Percentiles rank a stretch among this genome's conserved stretches.
phyloP scores from a whole-genome alignment of 2,329 filamentous ascomycete genomes.

The Colletotrichum sp. region DNA sequence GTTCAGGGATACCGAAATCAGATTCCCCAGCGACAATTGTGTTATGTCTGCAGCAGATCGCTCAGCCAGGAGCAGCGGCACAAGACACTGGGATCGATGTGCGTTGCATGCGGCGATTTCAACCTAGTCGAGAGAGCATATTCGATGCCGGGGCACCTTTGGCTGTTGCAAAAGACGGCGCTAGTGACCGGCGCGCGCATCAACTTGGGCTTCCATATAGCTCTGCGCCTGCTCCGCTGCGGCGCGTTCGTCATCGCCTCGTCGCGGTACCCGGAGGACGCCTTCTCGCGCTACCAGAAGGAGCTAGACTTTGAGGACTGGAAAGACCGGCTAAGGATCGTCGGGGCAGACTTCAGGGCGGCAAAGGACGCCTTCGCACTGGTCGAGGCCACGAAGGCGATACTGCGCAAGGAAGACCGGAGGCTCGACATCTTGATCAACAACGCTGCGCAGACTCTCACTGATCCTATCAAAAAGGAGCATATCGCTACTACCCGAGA shows the following conservation, averaged over 20 bases:
- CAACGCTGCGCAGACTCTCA: conserved; percentile 43
- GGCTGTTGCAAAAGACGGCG: no score
- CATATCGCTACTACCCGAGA: conserved; percentile 25
- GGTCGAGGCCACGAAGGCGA: not conserved
- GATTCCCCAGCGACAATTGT: not conserved
- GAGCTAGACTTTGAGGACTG: not conserved
- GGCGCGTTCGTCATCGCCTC: conserved; percentile 36
- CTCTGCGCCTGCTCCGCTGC: conserved; percentile 36
- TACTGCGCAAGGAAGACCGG: conserved; percentile 18
- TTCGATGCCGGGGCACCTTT: not conserved
- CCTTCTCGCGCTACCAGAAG: not conserved
- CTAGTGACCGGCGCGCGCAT: conserved; percentile 7
- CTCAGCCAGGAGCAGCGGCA: not conserved
- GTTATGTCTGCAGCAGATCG: not conserved
- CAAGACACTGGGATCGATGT: conserved; percentile 32
- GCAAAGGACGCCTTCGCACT: not conserved
- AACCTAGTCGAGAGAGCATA: conserved; percentile 32
- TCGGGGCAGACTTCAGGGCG: not conserved
- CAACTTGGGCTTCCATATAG: conserved; percentile 37
- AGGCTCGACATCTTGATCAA: conserved; percentile 39
- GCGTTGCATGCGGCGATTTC: conserved; percentile 36
- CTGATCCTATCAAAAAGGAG: conserved; percentile 35
- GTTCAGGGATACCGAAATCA: not conserved
- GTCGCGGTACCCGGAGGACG: not conserved
- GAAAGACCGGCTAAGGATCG: not conserved